Evolutionary conservation across 257 asterid genomes (phyloP), one percentile per base, ranked within the genome.

Genomic region (Eucommia ulmoides): DNA sequence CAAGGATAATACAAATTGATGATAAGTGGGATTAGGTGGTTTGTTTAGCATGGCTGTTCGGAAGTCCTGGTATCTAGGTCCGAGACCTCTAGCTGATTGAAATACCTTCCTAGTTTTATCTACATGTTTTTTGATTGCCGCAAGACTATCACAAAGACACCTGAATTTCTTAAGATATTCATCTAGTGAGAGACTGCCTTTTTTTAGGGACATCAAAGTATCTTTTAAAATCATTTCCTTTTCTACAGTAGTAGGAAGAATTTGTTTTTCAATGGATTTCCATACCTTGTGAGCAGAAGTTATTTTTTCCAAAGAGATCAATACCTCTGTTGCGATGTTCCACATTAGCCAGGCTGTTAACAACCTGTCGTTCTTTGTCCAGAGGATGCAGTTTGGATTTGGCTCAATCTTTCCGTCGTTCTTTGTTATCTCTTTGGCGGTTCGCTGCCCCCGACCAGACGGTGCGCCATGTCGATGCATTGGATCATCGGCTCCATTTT

Each of bases 91-190:
- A 3, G 49, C 29, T 7, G 24, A 41, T 15, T 24, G 42, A 9
- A 41, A 44, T 21, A 11, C 22, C 20, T 54, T 54, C 1, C 21
- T 26, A 22, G 22, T 22, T 23, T 54, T 18, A 16, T 23, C 35
- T 14, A 42, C 11, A 3, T 38, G 15, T 17, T 44, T 41, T 20
- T 44, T 44, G 41, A 41, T 54, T 15, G 44, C 8, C 9, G 23
- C 60, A 20, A 23, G 22, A 4, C 49, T 23, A 19, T 41, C 60
- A 41, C 24, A 54, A 20, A 23, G 17, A 20, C 41, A 5, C 0
- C 44, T 42, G 24, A 54, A 54, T 41, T 15, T 42, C 20, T 18
- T 22, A 14, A 8, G 9, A 41, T 54, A 54, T 22, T 54, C 51
- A 41, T 41, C 38, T 1, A 41, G 16, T 6, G 24, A 54, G 19